A percentile compares a stretch with the other conserved stretches of the same genome.
phyloP scores from a whole-genome alignment of 352 stramenopile species.

The Elongisporangium prolatum region DNA sequence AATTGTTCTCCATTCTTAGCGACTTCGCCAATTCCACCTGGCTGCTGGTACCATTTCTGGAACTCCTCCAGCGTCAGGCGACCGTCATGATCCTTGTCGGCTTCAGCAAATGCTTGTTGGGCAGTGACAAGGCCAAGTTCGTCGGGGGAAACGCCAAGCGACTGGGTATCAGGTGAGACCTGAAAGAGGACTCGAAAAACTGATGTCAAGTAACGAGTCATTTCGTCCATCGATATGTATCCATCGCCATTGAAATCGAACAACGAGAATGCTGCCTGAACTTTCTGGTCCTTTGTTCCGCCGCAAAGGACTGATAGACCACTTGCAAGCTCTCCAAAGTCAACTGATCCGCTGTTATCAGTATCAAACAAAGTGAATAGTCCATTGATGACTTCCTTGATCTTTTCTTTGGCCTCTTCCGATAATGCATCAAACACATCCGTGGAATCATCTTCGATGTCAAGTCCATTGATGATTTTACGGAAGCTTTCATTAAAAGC shows the following conservation, averaged over 20 bases:
- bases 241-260: constrained; percentile 89
- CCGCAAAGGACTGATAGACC: constrained; percentile 80
- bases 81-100: constrained; percentile 66
- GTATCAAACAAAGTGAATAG: constrained; percentile 83
- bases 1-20: constrained; percentile 77
- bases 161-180: constrained; percentile 61
- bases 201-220: constrained; percentile 84
- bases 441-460: constrained; percentile 5
- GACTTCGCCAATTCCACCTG: constrained; percentile 63
- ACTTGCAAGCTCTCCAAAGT: constrained; percentile 81
- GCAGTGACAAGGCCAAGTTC: constrained; percentile 78
- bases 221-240: constrained; percentile 84
- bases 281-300: constrained; percentile 84
- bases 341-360: constrained; percentile 64
- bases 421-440: constrained; percentile 8
- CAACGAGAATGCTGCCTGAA: constrained; percentile 77
- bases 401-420: constrained; percentile 32
- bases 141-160: constrained; percentile 58
- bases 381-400: constrained; percentile 52
- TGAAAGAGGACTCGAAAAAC: constrained; percentile 86
- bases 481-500: constrained; percentile 80
- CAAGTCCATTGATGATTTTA: constrained; percentile 43
- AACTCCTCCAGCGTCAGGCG: constrained; percentile 83
- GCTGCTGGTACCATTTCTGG: constrained; percentile 78
- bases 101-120: constrained; percentile 70